phyloP scores from a whole-genome alignment of 768 basidiomycete species.

The Tulasnella sp. region DNA sequence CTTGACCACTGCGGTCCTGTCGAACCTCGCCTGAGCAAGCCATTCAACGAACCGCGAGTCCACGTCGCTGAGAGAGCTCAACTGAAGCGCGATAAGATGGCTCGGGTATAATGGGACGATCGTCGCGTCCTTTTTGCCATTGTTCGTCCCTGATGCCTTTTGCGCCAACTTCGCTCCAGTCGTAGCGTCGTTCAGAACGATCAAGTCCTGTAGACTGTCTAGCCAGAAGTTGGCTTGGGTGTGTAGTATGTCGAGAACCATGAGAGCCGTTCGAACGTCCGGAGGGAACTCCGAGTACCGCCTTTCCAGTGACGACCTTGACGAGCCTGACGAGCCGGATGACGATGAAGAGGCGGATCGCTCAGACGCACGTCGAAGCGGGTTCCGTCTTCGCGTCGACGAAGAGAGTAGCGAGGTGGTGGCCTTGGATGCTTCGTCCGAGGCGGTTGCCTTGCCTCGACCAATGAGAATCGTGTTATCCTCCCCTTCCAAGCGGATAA shows the following conservation, averaged over 20 bases:
- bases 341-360: background rate
- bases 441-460: background rate
- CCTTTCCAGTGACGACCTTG: background rate
- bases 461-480: slow-evolving; percentile 36
- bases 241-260: slow-evolving; percentile 57
- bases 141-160: slow-evolving; percentile 21
- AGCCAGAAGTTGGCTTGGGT: slow-evolving; percentile 48
- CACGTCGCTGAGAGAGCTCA: slow-evolving; percentile 57
- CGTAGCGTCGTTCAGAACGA: slow-evolving; percentile 14
- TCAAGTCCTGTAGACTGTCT: slow-evolving; percentile 30
- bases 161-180: slow-evolving; percentile 3
- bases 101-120: slow-evolving; percentile 39
- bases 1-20: slow-evolving; percentile 28
- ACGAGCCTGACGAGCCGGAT: background rate
- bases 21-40: slow-evolving; percentile 35
- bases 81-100: slow-evolving; percentile 55
- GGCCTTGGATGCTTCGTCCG: background rate
- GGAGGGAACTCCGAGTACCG: slow-evolving; percentile 22
- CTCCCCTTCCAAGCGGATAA: slow-evolving; percentile 51
- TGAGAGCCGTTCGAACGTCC: slow-evolving; percentile 37
- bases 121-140: background rate
- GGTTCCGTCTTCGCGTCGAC: background rate
- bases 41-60: slow-evolving; percentile 72
- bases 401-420: background rate
- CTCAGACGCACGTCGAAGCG: background rate